These are phyloP conservation scores for Candida orba DNA, from an alignment of 805 yeast species.

Conservation along the genomic window DNA sequence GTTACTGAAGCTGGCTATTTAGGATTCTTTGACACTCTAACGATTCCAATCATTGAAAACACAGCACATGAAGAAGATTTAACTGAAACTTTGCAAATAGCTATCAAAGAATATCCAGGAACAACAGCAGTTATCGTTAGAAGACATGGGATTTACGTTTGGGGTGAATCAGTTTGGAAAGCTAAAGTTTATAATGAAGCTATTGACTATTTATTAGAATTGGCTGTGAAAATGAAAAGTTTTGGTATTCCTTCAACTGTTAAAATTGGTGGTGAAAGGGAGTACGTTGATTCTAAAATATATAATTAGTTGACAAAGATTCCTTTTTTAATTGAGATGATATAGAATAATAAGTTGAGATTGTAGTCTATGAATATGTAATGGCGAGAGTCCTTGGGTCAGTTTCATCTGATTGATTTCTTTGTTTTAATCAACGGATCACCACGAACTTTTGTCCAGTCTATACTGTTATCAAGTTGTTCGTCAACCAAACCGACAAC, in stretches of 20 bases:
- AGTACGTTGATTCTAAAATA: constrained; percentile 17
- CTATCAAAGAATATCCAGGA: constrained; percentile 64
- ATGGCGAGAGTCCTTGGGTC: too few relatives aligned
- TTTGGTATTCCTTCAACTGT: constrained; percentile 51
- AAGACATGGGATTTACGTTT: constrained; percentile 92
- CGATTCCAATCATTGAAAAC: constrained; percentile 87
- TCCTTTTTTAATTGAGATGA: too few relatives aligned
- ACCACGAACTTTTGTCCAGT: constrained; percentile 26
- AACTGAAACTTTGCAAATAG: constrained; percentile 53
- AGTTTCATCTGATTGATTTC: constrained; percentile 10
- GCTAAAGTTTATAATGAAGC: constrained; percentile 93
- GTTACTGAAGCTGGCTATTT: constrained; percentile 48
- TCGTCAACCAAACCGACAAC: constrained; percentile 49
- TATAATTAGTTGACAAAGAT: constrained; percentile 10
- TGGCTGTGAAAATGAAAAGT: constrained; percentile 77
- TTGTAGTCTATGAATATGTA: too few relatives aligned
- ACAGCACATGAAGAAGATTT: constrained; percentile 84
- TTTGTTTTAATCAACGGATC: constrained; percentile 20
- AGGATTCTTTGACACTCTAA: constrained; percentile 65
- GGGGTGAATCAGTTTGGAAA: constrained; percentile 91
- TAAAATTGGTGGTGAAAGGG: constrained; percentile 28
- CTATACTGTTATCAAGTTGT: constrained; percentile 31
- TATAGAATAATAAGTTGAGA: too few relatives aligned
- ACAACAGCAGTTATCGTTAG: constrained; percentile 84
- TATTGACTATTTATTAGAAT: constrained; percentile 77